A percentile compares a stretch with the other conserved stretches of the same genome.
Evolutionary conservation across 2,329 filamentous ascomycete species (phyloP).

Genomic region (Neurospora sp.): DNA sequence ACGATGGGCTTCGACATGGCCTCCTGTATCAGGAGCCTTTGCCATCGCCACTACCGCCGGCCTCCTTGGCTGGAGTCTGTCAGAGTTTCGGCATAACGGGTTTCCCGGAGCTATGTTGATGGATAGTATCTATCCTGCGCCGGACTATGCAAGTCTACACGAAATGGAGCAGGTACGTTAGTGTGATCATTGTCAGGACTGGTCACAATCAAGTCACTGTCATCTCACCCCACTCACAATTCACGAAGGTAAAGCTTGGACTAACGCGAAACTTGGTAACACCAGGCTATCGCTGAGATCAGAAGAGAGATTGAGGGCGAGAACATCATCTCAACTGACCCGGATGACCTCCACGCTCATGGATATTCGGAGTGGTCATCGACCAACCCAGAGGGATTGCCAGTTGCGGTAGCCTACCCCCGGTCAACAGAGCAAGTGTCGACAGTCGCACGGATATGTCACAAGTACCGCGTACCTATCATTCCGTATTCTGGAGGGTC

Average conservation of each 20-base stretch:
- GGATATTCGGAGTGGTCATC: conserved; percentile 62
- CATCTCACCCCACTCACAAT: neutral
- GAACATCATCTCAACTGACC: conserved; percentile 52
- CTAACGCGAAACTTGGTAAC: neutral
- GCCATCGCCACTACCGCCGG: conserved; percentile 30
- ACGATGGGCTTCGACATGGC: conserved; percentile 20
- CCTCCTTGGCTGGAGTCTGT: conserved; percentile 31
- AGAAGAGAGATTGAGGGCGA: conserved; percentile 34
- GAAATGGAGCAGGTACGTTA: conserved; percentile 32
- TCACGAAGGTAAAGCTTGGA: conserved; percentile 18
- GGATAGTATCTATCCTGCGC: conserved; percentile 17
- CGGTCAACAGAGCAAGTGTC: conserved; percentile 52
- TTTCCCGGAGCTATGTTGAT: conserved; percentile 19
- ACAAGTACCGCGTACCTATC: conserved; percentile 72
- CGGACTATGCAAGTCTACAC: conserved; percentile 30
- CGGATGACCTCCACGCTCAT: conserved; percentile 50
- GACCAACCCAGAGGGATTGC: conserved; percentile 48
- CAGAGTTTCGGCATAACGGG: conserved; percentile 19
- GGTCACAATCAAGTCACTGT: neutral
- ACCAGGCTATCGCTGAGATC: conserved; percentile 44
- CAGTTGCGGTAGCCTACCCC: conserved; percentile 56
- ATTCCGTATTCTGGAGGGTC: conserved; percentile 81
- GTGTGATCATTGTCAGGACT: neutral
- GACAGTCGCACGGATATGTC: conserved; percentile 56
- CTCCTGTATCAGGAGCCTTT: conserved; percentile 24